These are phyloP conservation scores for Canna indica DNA, from an alignment of 176 grass and related monocot genomes.

Conservation along the genomic window DNA sequence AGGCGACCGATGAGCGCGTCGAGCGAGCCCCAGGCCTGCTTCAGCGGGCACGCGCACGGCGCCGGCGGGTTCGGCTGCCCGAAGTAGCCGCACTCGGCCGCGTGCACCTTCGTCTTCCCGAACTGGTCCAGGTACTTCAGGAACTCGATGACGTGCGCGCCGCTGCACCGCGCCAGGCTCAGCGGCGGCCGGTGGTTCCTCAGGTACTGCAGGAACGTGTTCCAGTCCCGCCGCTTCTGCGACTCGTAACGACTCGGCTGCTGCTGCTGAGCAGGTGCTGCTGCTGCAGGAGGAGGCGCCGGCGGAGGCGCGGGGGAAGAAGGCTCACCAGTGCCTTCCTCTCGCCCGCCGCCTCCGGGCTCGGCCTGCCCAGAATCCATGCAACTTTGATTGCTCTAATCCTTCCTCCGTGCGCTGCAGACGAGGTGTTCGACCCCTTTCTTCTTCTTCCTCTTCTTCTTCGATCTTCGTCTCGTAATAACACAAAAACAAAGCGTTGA, in stretches of 20 bases:
- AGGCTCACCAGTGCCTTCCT: neutral
- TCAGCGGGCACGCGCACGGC: slow-evolving; percentile 58
- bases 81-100: slow-evolving; percentile 56
- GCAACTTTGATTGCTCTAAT: neutral
- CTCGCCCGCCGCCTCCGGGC: neutral
- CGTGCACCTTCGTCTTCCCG: slow-evolving; percentile 89
- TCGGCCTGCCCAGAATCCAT: slow-evolving; percentile 50
- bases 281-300: neutral
- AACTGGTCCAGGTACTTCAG: slow-evolving; percentile 84
- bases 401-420: neutral
- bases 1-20: slow-evolving; percentile 87
- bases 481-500: no score
- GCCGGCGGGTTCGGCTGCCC: slow-evolving; percentile 64
- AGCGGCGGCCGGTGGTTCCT: slow-evolving; percentile 76
- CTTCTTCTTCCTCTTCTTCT: no score
- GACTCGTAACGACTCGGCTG: slow-evolving; percentile 72
- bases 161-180: slow-evolving; percentile 60
- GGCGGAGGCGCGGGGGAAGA: neutral
- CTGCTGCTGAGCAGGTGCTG: neutral
- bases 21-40: slow-evolving; percentile 86
- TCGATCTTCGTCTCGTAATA: no score
- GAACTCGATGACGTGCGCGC: slow-evolving; percentile 86
- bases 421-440: slow-evolving; percentile 6
- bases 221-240: slow-evolving; percentile 92
- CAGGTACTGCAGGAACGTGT: slow-evolving; percentile 90